Base-by-base conservation (phyloP, 306 rosid genomes). In the Cicer yamashitae region DNA sequence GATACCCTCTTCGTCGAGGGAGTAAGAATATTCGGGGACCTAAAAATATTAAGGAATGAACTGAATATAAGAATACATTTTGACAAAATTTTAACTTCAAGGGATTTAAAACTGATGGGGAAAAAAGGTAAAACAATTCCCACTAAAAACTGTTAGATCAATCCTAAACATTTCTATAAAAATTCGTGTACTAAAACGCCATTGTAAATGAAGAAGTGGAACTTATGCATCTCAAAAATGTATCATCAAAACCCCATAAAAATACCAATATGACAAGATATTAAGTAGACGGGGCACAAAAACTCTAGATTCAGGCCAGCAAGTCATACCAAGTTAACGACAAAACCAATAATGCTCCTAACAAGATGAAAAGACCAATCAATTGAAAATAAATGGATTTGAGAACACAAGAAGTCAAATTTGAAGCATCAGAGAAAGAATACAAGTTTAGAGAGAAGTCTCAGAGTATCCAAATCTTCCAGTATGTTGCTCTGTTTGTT, bases 391-490 rank as follows among this genome's bases (percentile, higher is more conserved):
- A 22, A 67, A 50, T 10, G 47, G 10, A 71, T 11, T 1, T 46
- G 56, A 71, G 59, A 66, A 73, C 43, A 75, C 17, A 17, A 69
- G 3, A 69, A 45, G n/a, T 51, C 8, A 51, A 51, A 13, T 14
- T 51, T n/a, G 15, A 51, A 51, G 20, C 57, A 51, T n/a, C 8
- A 45, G 53, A 56, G 77, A 80, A 82, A 84, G 96, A 88, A 93
- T 93, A 91, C 97, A 63, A 93, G 98, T 89, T 93, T 93, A 38
- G 98, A 93, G 70, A 93, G 96, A 59, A 89, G 87, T 78, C 98
- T 84, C 84, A 93, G 78, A 57, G 98, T 94, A 69, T 90, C 98
- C 89, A 94, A 82, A 86, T 94, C 98, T 83, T 94, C 97, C 76
- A 94, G 87, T 69, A 94, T 91, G 84, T 94, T 94, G 88, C 98